Base-by-base conservation (phyloP, 129 eudicot species). In the Glebionis coronaria region DNA sequence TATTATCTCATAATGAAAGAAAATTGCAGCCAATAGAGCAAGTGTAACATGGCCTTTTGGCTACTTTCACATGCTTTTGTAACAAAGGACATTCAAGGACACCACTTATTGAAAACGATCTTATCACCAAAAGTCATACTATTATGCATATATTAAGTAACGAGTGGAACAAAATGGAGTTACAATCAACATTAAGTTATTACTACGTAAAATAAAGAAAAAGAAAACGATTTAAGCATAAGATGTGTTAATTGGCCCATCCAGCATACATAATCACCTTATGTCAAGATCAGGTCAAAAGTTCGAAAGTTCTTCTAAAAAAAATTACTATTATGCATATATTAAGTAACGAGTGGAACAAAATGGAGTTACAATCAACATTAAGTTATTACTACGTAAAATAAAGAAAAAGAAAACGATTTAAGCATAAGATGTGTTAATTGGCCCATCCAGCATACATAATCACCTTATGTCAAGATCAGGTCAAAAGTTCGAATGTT, bases 251-350 rank as follows among this genome's bases (percentile, higher is more conserved):
- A 70, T 62, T 84, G 44, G 69, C 61, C 85, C 91, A 51, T 90
- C 88, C 23, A 77, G 63, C 73, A 80, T 49, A 61, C 86, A 81
- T 80, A 87, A 63, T 4, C 85, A 88, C 72, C 92, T 78, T 85
- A 56, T 25, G 9, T 12, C 62, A 23, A 56, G 6, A 56, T 56
- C 62, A 56, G 5, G 3, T 42, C 10, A 23, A 4, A 56, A 20
- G 62, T 25, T 56, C n/a, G 35, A 11, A 21, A 56, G 62, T 21
- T 56, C 23, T 31, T 31, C 40, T 31, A 27, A 53, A 31, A 21
- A 31, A 3, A n/a, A n/a, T n/a, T n/a, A n/a, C n/a, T n/a, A n/a
- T n/a, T n/a, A n/a, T n/a, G n/a, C n/a, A n/a, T n/a, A n/a, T n/a
- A n/a, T n/a, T n/a, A n/a, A n/a, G n/a, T n/a, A n/a, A n/a, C n/a